phyloP scores from a whole-genome alignment of 306 rosid species.

The Citrullus amarus region DNA sequence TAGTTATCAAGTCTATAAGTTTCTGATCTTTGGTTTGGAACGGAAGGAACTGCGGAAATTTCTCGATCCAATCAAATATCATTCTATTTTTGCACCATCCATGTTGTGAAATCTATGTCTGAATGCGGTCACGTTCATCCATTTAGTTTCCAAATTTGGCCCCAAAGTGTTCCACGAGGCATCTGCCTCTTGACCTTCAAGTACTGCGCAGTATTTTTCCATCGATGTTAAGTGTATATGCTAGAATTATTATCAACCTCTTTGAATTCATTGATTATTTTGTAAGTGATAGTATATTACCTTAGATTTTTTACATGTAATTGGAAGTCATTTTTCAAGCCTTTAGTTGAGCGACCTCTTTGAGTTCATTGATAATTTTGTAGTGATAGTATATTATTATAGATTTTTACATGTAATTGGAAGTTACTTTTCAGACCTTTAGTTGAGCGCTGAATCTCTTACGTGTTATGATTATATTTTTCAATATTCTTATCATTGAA shows the following conservation, averaged over 20 bases:
- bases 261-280: neutral
- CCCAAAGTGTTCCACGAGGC: neutral
- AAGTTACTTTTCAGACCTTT: neutral
- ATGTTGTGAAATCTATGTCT: neutral
- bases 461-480: neutral
- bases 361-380: neutral
- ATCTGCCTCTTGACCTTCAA: neutral
- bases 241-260: neutral
- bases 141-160: neutral
- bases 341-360: neutral
- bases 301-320: neutral
- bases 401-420: neutral
- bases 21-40: neutral
- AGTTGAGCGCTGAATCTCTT: neutral
- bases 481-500: neutral
- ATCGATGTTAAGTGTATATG: no score
- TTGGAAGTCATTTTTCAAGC: neutral
- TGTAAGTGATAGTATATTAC: neutral
- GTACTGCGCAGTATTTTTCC: no score
- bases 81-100: neutral
- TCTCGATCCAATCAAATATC: neutral
- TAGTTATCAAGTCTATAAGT: neutral
- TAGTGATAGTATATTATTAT: no score
- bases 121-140: neutral
- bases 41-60: neutral